phyloP scores from a whole-genome alignment of 2,329 filamentous ascomycete genomes.

The Penicillium sp. region DNA sequence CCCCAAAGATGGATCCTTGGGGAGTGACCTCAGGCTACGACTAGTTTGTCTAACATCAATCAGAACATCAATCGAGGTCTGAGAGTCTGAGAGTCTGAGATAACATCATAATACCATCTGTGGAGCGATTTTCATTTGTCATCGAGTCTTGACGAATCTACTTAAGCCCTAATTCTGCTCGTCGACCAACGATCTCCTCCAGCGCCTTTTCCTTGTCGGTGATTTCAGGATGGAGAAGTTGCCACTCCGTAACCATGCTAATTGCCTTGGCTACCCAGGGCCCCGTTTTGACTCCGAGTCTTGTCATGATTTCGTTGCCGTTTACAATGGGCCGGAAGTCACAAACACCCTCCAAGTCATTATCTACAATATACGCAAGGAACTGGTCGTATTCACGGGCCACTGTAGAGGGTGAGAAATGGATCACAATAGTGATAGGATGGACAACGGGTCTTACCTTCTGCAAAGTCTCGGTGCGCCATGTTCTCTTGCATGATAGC shows the following conservation, averaged over 20 bases:
- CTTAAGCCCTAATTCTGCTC: constrained; percentile 48
- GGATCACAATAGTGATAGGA: not conserved
- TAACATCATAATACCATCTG: too few species aligned
- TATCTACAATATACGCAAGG: constrained; percentile 49
- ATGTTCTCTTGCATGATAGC: constrained; percentile 42
- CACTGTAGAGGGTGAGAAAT: constrained; percentile 32
- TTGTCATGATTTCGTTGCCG: constrained; percentile 67
- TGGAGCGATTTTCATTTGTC: constrained; percentile 6
- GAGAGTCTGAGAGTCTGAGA: too few species aligned
- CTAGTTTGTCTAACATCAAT: too few species aligned
- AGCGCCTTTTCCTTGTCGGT: constrained; percentile 57
- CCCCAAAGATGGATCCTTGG: too few species aligned
- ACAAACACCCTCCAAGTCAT: constrained; percentile 51
- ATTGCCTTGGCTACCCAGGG: constrained; percentile 81
- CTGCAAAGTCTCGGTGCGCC: constrained; percentile 27
- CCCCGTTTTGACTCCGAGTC: constrained; percentile 62
- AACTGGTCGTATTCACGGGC: constrained; percentile 53
- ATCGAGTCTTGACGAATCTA: constrained; percentile 24
- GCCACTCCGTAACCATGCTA: constrained; percentile 80
- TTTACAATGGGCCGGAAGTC: constrained; percentile 64
- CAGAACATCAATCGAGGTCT: too few species aligned
- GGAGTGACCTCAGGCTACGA: too few species aligned
- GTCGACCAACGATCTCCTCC: constrained; percentile 54
- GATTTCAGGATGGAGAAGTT: constrained; percentile 69
- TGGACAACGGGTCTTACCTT: constrained; percentile 27